Evolutionary conservation across 106 monocot genomes (phyloP), one percentile per base, ranked within the genome.

Genomic region (Platanthera guangdongensis): DNA sequence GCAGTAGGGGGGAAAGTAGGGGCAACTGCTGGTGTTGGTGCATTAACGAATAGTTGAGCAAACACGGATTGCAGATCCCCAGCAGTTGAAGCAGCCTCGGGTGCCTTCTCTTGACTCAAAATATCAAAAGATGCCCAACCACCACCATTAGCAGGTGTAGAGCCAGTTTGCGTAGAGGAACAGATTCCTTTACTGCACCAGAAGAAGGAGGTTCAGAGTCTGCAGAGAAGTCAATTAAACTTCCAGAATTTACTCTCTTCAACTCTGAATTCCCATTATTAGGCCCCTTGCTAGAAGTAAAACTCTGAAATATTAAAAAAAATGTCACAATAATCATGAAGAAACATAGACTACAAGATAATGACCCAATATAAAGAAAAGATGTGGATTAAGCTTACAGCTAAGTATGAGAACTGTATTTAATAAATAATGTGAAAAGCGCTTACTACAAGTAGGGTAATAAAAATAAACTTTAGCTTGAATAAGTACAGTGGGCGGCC

Each of bases 171-270:
- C 46, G 60, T n/a, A n/a, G 79, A 22, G 72, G 13, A 57, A 60
- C 48, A 10, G 72, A 50, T 73, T 60, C 25, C 22, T 60, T 57
- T 69, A 75, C 63, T 76, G 48, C 59, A 19, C 77, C 47, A 74
- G 88, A 51, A 64, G 45, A 77, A 57, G 86, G 54, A 76, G 84
- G 89, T 51, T 88, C 91, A 79, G 86, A 74, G 75, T 91, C 91
- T 45, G 76, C 80, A 82, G 70, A 79, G 47, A 94, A 99, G 83
- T 94, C 94, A 21, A 99, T 99, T 78, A 99, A 90, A 78, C 94
- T 94, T 71, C 80, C 83, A 51, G 60, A 45, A 47, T 76, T 78
- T 52, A 68, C 89, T 69, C 16, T 78, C 83, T 91, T 94, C 59
- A 77, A 52, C 81, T 94, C 86, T 73, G 83, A 60, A 75, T 74